Conservation (phyloP, 176 grass and related monocot species). For the Poa pratensis region DNA sequence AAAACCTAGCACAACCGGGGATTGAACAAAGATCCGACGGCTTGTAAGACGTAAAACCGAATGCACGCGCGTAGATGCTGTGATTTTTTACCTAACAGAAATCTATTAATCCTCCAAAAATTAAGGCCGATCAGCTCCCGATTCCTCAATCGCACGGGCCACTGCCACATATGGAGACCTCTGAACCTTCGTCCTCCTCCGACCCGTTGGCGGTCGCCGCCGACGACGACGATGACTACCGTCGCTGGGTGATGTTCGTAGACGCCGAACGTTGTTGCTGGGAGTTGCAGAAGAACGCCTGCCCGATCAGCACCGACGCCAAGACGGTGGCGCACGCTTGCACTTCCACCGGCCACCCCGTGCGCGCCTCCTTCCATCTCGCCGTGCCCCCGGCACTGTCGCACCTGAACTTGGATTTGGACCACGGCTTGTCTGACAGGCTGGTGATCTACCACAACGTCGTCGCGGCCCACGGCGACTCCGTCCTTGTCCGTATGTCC, state of each 20-base stretch:
- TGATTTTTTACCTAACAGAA: not conserved
- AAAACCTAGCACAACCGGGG: too few species aligned
- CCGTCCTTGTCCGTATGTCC: not conserved
- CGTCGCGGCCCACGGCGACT: slow-evolving; percentile 10
- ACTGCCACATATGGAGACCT: not conserved
- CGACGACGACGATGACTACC: not conserved
- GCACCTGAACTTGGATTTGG: not conserved
- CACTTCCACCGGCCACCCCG: not conserved
- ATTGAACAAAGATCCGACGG: too few species aligned
- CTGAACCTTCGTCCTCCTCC: not conserved
- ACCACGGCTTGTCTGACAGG: not conserved
- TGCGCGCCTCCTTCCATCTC: not conserved
- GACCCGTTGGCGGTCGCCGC: not conserved
- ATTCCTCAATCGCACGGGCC: not conserved
- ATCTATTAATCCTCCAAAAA: not conserved
- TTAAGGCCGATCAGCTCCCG: not conserved
- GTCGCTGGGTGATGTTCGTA: not conserved
- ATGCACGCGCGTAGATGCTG: not conserved
- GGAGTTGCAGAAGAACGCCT: not conserved
- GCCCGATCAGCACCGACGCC: not conserved
- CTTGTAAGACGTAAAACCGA: too few species aligned
- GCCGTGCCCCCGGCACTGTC: not conserved
- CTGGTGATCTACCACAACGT: not conserved
- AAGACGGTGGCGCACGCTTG: not conserved
- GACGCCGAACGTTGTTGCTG: not conserved